Evolutionary conservation across 805 yeast genomes (phyloP).

Genomic region (Hanseniaspora singularis): DNA sequence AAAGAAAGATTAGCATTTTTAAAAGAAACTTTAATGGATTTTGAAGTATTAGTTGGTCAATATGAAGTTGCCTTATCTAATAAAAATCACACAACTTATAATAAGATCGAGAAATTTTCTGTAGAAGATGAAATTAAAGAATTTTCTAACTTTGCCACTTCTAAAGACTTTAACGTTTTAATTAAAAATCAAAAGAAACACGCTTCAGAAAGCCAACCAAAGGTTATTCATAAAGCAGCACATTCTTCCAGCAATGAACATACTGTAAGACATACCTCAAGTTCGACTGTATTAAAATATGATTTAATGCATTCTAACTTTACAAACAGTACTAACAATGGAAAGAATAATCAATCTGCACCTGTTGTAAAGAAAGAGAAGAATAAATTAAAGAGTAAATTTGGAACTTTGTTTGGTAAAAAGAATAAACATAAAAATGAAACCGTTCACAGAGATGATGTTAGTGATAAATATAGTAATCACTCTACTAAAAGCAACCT

Average conservation of each 20-base stretch:
- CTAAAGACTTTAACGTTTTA: not conserved
- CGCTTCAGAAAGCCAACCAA: too few species aligned
- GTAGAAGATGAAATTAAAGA: slow-evolving; percentile 22
- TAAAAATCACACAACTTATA: slow-evolving; percentile 22
- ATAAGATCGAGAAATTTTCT: slow-evolving; percentile 49
- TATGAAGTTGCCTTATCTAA: slow-evolving; percentile 9
- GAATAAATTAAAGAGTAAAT: slow-evolving; percentile 45
- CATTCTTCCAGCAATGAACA: not conserved
- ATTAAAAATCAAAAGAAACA: too few species aligned
- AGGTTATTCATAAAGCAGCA: too few species aligned
- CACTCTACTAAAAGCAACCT: not conserved
- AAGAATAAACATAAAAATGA: slow-evolving; percentile 41
- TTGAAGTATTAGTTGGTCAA: slow-evolving; percentile 20
- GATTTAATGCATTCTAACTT: slow-evolving; percentile 27
- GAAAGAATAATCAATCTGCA: slow-evolving; percentile 17
- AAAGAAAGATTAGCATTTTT: slow-evolving; percentile 46
- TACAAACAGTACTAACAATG: slow-evolving; percentile 22
- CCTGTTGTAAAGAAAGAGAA: slow-evolving; percentile 20
- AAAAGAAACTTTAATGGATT: slow-evolving; percentile 54
- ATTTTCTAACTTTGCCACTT: slow-evolving; percentile 9
- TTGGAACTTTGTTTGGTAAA: slow-evolving; percentile 65
- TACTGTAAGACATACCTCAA: slow-evolving; percentile 21
- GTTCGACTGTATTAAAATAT: slow-evolving; percentile 24
- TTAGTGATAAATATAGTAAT: not conserved
- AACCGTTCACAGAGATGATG: slow-evolving; percentile 16